phyloP scores from a whole-genome alignment of 768 basidiomycete genomes.

The Sporobolomyces phaffii region DNA sequence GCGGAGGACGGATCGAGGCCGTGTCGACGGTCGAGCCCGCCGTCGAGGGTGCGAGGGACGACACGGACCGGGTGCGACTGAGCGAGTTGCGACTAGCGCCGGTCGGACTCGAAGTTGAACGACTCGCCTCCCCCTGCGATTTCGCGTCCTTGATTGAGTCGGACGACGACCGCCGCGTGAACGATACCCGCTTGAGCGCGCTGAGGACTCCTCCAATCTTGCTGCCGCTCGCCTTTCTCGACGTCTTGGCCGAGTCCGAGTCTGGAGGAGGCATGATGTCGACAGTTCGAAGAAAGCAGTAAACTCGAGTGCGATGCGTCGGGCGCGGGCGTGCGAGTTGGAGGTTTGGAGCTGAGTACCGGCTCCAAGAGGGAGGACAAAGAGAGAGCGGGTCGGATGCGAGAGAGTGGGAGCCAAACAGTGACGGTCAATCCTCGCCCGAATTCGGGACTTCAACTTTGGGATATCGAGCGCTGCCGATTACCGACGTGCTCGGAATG shows the following conservation, averaged over 20 bases:
- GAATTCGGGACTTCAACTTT: no score
- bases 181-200: slow-evolving; percentile 14
- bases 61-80: background rate
- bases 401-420: no score
- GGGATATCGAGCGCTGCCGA: no score
- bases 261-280: no score
- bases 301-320: no score
- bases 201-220: slow-evolving; percentile 5
- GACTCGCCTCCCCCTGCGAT: background rate
- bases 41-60: slow-evolving; percentile 1
- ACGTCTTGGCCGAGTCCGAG: background rate
- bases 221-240: background rate
- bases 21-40: background rate
- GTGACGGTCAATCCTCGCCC: no score
- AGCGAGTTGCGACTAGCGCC: background rate
- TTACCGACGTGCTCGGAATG: no score
- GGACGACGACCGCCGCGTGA: background rate
- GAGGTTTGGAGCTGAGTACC: no score
- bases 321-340: no score
- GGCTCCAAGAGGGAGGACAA: no score
- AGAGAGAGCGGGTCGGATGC: no score
- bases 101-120: background rate
- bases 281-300: no score
- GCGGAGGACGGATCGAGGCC: background rate
- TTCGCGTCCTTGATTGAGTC: background rate